These are phyloP conservation scores for Sequoia sempervirens DNA, from an alignment of 75 land plant genomes.

Conservation along the genomic window DNA sequence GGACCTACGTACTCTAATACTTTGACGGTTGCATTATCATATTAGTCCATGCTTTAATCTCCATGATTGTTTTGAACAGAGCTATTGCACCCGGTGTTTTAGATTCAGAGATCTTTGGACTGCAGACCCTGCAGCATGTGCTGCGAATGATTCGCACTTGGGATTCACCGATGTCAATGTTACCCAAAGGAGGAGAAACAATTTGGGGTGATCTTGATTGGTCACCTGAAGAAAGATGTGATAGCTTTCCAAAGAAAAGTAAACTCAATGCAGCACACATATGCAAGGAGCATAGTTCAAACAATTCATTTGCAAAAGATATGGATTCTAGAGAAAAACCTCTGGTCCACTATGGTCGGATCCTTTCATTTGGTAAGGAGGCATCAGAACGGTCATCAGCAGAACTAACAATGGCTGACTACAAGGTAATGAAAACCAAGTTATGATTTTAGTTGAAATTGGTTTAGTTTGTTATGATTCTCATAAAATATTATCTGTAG, in stretches of 20 bases:
- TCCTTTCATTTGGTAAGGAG: slow-evolving; percentile 61
- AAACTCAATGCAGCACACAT: background rate
- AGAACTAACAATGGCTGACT: background rate
- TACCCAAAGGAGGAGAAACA: slow-evolving; percentile 65
- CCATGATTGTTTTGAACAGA: slow-evolving; percentile 19
- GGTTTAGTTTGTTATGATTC: background rate
- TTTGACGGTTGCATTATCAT: no score
- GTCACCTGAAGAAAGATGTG: slow-evolving; percentile 73
- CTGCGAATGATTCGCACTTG: slow-evolving; percentile 70
- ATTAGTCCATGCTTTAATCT: no score
- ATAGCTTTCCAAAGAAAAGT: slow-evolving; percentile 26
- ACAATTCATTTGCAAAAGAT: slow-evolving; percentile 8
- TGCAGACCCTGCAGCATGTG: slow-evolving; percentile 61
- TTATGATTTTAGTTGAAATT: background rate
- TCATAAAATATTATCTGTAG: background rate
- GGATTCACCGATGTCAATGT: slow-evolving; percentile 46
- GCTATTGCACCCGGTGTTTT: slow-evolving; percentile 64
- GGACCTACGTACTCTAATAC: no score
- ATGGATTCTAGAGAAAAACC: no score
- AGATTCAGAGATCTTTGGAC: slow-evolving; percentile 57
- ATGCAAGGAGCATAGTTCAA: slow-evolving; percentile 9
- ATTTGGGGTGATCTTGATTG: slow-evolving; percentile 75
- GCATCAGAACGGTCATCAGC: slow-evolving; percentile 11
- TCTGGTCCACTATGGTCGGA: slow-evolving; percentile 52
- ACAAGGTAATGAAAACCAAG: slow-evolving; percentile 25